Conservation (phyloP, 1,284 basidiomycete genomes). For the Cutaneotrichosporon sp. region DNA sequence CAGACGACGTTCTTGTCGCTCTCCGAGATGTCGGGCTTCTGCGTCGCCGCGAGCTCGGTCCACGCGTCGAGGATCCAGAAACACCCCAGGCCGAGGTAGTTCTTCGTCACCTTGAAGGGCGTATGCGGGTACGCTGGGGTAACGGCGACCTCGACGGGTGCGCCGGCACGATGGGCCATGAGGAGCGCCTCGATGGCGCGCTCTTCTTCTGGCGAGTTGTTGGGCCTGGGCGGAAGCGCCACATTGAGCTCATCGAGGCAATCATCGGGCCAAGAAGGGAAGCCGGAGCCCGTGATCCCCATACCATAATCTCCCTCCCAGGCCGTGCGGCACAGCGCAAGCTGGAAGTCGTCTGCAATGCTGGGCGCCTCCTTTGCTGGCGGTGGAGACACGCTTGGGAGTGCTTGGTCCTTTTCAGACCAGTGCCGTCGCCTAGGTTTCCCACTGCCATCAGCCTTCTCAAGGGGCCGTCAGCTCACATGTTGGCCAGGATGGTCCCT, state of each 20-base stretch:
- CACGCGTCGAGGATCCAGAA: constrained; percentile 52
- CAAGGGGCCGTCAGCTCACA: constrained; percentile 28
- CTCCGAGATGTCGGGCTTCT: neutral
- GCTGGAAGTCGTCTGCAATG: constrained; percentile 9
- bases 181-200: constrained; percentile 38
- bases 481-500: constrained; percentile 39
- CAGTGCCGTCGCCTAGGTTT: neutral
- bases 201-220: neutral
- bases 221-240: neutral
- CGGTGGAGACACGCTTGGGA: neutral
- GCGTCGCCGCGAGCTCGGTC: constrained; percentile 40
- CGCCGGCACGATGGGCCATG: constrained; percentile 40
- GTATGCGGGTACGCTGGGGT: constrained; percentile 38
- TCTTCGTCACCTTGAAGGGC: constrained; percentile 44
- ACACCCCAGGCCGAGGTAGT: constrained; percentile 49
- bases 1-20: constrained; percentile 27
- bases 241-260: no score
- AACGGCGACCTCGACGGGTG: constrained; percentile 44
- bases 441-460: constrained; percentile 3
- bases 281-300: no score
- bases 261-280: no score
- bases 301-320: neutral
- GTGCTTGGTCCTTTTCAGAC: neutral
- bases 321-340: neutral
- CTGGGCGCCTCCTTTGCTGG: neutral